Evolutionary conservation across 2,329 filamentous ascomycete genomes (phyloP), one percentile per base, ranked within the genome.

Genomic region (Cladophialophora chaetospira): DNA sequence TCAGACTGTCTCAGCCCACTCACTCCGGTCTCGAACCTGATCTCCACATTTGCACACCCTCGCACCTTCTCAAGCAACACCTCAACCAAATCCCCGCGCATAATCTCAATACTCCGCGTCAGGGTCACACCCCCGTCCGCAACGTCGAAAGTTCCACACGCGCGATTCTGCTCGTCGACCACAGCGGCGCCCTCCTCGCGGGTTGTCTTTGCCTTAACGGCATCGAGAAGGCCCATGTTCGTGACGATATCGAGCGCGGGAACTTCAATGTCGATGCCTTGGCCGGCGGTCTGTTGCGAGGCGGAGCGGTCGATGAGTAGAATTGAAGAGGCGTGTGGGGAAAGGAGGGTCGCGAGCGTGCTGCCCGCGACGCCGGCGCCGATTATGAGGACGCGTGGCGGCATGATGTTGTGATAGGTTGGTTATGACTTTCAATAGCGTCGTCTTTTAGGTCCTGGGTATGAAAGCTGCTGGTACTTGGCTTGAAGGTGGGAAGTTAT

Each of bases 51-150:
- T 65, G 63, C 65, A 0, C 58, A 36, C 1, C 67, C 59, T 33
- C 68, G 65, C 3, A 55, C 60, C 3, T 57, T 54, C 21, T 70
- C 66, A 42, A 79, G 73, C 0, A 84, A 55, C 1, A 83, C 62
- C 1, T 63, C 65, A 10, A 74, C 77, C 26, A 84, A 60, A 51
- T 82, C 78, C 0, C 78, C 80, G 6, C 82, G 71, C 73, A 84
- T 77, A 45, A 84, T 82, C 67, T 84, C 82, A 33, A 75, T 77
- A 19, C 84, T 80, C 0, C 35, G 55, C 0, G 78, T 79, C 21
- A 81, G 71, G 17, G 66, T 69, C 43, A 75, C 71, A 5, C 69
- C 68, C 29, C 69, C 57, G 54, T 33, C 77, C 0, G 75, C 69
- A 68, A 71, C 11, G 77, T 81, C 3, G 36, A 42, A 42, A 15